These are phyloP conservation scores for Pseudogymnoascus sp. DNA, from an alignment of 2,329 filamentous ascomycete species.

Conservation along the genomic window DNA sequence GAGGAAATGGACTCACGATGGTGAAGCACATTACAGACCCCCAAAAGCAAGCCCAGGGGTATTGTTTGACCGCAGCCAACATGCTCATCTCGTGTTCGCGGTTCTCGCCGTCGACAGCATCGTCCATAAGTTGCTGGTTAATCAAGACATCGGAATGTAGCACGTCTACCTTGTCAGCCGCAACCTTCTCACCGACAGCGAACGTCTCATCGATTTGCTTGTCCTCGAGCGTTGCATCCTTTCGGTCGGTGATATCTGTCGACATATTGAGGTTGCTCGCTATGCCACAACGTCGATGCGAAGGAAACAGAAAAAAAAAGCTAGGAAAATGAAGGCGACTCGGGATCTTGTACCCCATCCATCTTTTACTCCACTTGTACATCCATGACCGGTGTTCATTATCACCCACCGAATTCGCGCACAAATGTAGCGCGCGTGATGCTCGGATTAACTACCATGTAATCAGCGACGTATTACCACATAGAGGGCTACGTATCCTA, in stretches of 20 bases:
- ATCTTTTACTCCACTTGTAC: neutral
- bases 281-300: neutral
- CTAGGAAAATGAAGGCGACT: neutral
- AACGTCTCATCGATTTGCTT: neutral
- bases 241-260: neutral
- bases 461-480: neutral
- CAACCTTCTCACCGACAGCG: neutral
- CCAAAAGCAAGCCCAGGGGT: slow-evolving; percentile 49
- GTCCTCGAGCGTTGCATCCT: neutral
- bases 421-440: neutral
- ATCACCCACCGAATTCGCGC: neutral
- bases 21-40: slow-evolving; percentile 51
- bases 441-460: neutral
- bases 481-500: neutral
- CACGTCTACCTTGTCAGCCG: neutral
- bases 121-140: slow-evolving; percentile 10
- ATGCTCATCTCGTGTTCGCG: slow-evolving; percentile 46
- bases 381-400: neutral
- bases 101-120: slow-evolving; percentile 44
- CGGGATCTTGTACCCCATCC: neutral
- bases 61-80: slow-evolving; percentile 42
- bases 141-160: neutral
- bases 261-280: neutral
- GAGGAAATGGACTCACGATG: slow-evolving; percentile 41
- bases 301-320: neutral